Base-by-base conservation (phyloP, 345 rosid species). In the Jatropha curcas region DNA sequence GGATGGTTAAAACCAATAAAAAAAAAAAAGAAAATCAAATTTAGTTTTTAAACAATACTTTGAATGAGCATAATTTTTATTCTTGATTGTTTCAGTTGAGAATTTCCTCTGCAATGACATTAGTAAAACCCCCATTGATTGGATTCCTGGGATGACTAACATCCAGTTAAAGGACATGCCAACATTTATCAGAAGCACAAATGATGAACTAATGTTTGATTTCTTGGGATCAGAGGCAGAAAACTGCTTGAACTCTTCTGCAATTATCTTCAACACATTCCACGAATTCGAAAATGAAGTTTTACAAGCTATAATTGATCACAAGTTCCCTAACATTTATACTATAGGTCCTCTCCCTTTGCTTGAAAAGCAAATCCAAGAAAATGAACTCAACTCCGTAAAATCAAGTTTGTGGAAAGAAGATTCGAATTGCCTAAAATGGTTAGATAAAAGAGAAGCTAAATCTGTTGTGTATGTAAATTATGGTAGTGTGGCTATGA, bases 231-330 rank as follows among this genome's bases (percentile, higher is more conserved):
- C 28, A 25, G 83, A 74, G 55, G 55, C 75, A 27, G 59, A 80
- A 25, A 67, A 73, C 59, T 68, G 69, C 68, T 53, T 77, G 73
- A 76, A 75, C 33, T 73, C 81, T 2, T 67, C 82, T 4, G 66
- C 85, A 34, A 71, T 84, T 37, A 55, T 86, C 50, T 72, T 86
- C 45, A 79, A 83, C 83, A 76, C 87, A 3, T 84, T 84, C 31
- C 80, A 82, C n/a, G 86, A 78, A 57, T 43, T 76, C 4, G 90
- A 86, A 48, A 48, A 65, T 0, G 68, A 81, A 74, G 77, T 71
- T 1, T 35, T 87, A 14, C 67, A 81, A 9, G 80, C 63, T 3
- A 34, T 87, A 30, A 52, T 16, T 9, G 64, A 78, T 1, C 28
- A 73, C 25, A 79, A 65, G 9, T 65, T 65, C 59, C 80, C 80